phyloP scores from a whole-genome alignment of 1,284 basidiomycete genomes.

The Nidula niveotomentosa region DNA sequence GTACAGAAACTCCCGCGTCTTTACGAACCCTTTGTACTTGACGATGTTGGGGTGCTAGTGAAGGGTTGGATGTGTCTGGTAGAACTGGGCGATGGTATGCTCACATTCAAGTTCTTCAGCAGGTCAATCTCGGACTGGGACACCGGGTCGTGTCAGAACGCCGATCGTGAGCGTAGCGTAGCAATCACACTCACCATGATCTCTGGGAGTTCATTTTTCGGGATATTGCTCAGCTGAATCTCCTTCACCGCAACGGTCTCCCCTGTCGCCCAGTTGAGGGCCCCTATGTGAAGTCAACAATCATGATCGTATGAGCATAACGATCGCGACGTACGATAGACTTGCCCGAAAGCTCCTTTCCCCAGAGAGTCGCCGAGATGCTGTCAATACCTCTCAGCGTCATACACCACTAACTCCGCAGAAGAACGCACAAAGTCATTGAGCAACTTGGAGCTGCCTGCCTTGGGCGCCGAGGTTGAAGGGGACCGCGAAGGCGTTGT shows the following conservation, averaged over 20 bases:
- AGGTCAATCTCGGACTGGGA: slow-evolving; percentile 93
- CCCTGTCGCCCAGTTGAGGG: slow-evolving; percentile 94
- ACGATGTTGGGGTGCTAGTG: slow-evolving; percentile 89
- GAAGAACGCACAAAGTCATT: slow-evolving; percentile 55
- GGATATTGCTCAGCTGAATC: slow-evolving; percentile 91
- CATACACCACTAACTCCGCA: not conserved
- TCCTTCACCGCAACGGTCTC: slow-evolving; percentile 97
- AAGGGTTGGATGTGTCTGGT: not conserved
- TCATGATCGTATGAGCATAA: not conserved
- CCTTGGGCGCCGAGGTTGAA: slow-evolving; percentile 35
- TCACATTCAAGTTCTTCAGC: slow-evolving; percentile 92
- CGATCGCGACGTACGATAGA: slow-evolving; percentile 73
- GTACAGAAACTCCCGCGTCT: slow-evolving; percentile 91
- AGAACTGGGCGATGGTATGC: slow-evolving; percentile 17
- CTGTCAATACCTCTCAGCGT: slow-evolving; percentile 34
- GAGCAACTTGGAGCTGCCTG: slow-evolving; percentile 46
- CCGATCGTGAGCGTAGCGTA: slow-evolving; percentile 10
- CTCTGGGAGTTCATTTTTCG: slow-evolving; percentile 89
- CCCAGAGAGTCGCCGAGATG: slow-evolving; percentile 95
- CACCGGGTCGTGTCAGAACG: slow-evolving; percentile 5
- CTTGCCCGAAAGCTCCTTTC: slow-evolving; percentile 93
- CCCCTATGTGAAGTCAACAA: slow-evolving; percentile 49
- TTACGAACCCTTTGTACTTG: slow-evolving; percentile 98
- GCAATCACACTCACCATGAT: slow-evolving; percentile 79
- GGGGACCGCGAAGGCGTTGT: slow-evolving; percentile 38